phyloP scores from a whole-genome alignment of 768 basidiomycete species.

The Suillus fuscotomentosus region DNA sequence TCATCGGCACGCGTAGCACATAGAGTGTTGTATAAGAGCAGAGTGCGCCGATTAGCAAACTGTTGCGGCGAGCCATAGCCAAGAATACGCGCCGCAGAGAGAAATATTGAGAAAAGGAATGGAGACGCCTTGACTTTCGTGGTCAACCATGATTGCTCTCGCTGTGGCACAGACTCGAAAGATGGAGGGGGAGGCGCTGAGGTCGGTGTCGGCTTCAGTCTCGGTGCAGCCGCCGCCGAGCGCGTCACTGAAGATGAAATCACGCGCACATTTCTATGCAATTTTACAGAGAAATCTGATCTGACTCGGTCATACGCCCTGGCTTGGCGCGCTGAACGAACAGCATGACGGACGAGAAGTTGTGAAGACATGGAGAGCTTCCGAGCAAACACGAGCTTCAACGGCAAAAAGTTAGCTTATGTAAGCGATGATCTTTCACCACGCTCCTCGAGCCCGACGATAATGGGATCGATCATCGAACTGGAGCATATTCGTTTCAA shows the following conservation, averaged over 20 bases:
- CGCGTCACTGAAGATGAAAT: neutral
- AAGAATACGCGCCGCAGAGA: constrained; percentile 45
- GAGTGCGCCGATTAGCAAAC: constrained; percentile 56
- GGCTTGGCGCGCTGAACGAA: neutral
- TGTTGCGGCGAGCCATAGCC: constrained; percentile 66
- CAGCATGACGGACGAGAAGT: neutral
- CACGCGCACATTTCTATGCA: neutral
- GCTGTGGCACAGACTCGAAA: constrained; percentile 1
- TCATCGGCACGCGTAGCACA: constrained; percentile 59
- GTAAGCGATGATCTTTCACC: neutral
- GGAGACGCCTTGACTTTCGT: constrained; percentile 51
- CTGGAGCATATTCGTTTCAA: no score
- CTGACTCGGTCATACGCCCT: neutral
- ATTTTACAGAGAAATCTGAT: neutral
- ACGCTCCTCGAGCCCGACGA: neutral
- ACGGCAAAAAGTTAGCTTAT: neutral
- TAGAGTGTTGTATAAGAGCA: constrained; percentile 54
- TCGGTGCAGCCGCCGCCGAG: neutral
- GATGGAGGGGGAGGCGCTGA: neutral
- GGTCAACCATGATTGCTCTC: constrained; percentile 54
- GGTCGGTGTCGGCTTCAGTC: neutral
- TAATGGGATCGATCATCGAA: neutral
- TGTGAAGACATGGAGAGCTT: neutral
- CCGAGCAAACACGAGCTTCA: neutral
- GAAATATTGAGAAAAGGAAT: constrained; percentile 41